A percentile compares a stretch with the other conserved stretches of the same genome.
These are phyloP conservation scores for Exophiala xenobiotica DNA, from an alignment of 2,329 filamentous ascomycete genomes.

Conservation along the genomic window DNA sequence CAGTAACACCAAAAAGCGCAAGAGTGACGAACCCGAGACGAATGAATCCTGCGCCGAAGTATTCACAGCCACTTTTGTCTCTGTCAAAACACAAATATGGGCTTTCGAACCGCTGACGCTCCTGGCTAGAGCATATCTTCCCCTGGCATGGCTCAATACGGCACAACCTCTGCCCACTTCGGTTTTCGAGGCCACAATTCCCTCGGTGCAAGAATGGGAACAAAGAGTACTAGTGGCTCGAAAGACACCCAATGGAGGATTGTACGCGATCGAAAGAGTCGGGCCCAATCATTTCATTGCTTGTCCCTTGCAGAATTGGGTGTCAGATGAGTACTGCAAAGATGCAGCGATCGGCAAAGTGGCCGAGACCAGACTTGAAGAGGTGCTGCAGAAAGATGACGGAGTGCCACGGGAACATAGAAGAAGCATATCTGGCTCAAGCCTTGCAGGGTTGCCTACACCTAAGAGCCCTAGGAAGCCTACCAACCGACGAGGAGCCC, in stretches of 20 bases:
- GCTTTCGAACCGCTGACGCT: slow-evolving; percentile 24
- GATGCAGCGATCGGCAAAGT: slow-evolving; percentile 25
- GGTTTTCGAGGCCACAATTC: slow-evolving; percentile 23
- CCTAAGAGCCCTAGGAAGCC: slow-evolving; percentile 25
- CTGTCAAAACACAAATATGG: background rate
- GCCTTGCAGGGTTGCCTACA: slow-evolving; percentile 10
- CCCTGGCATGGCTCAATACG: slow-evolving; percentile 26
- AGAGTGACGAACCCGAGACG: slow-evolving; percentile 15
- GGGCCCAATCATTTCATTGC: slow-evolving; percentile 16
- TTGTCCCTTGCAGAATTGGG: slow-evolving; percentile 24
- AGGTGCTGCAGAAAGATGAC: slow-evolving; percentile 7
- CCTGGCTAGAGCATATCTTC: slow-evolving; percentile 27
- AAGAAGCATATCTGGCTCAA: slow-evolving; percentile 18
- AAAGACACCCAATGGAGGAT: slow-evolving; percentile 20
- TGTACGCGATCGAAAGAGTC: slow-evolving; percentile 29
- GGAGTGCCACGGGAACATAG: slow-evolving; percentile 1
- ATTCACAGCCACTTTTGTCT: slow-evolving; percentile 13
- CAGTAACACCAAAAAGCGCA: slow-evolving; percentile 18
- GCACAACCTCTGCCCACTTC: slow-evolving; percentile 1
- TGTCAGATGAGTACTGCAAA: slow-evolving; percentile 24
- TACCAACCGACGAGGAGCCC: slow-evolving; percentile 27
- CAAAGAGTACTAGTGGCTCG: slow-evolving; percentile 24
- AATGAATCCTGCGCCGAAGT: slow-evolving; percentile 4
- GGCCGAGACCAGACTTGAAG: slow-evolving; percentile 15
- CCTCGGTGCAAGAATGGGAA: slow-evolving; percentile 23